Percentiles rank a stretch among this genome's conserved stretches.
Evolutionary conservation across 2,329 filamentous ascomycete genomes (phyloP).

Genomic region (Alternaria novae-zelandiae): DNA sequence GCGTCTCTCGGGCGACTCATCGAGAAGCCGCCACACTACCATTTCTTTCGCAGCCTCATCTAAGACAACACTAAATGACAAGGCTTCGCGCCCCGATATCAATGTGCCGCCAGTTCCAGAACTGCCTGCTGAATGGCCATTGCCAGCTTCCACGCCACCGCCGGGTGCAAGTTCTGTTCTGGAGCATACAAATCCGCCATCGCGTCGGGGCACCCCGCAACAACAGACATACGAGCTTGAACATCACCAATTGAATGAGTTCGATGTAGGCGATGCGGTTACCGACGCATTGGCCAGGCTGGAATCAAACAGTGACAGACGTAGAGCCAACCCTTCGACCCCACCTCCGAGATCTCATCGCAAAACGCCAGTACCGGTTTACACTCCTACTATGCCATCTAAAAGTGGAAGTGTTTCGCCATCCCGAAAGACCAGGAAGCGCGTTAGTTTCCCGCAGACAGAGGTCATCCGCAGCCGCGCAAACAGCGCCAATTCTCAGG

Average conservation of each 20-base stretch:
- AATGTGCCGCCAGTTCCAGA: constrained; percentile 36
- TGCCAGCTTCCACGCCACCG: constrained; percentile 26
- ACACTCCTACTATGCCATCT: background rate
- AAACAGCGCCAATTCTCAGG: background rate
- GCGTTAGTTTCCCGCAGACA: constrained; percentile 6
- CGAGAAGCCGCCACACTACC: constrained; percentile 13
- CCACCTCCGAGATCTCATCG: constrained; percentile 4
- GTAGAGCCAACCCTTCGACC: constrained; percentile 5
- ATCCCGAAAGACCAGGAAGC: background rate
- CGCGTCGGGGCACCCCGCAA: constrained; percentile 13
- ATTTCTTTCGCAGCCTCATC: constrained; percentile 21
- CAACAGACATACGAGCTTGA: constrained; percentile 20
- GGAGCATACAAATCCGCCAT: constrained; percentile 17
- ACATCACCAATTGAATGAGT: constrained; percentile 24
- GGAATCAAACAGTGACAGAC: constrained; percentile 24
- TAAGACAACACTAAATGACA: constrained; percentile 23
- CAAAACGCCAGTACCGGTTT: background rate
- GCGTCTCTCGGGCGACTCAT: constrained; percentile 28
- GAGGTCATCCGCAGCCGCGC: background rate
- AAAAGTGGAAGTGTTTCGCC: background rate
- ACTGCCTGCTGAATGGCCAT: constrained; percentile 33
- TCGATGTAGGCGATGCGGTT: constrained; percentile 25
- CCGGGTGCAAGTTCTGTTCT: constrained; percentile 16
- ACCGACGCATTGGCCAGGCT: constrained; percentile 26
- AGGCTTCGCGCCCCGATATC: constrained; percentile 18